phyloP scores from a whole-genome alignment of 257 asterid genomes.

The Rehmannia glutinosa region DNA sequence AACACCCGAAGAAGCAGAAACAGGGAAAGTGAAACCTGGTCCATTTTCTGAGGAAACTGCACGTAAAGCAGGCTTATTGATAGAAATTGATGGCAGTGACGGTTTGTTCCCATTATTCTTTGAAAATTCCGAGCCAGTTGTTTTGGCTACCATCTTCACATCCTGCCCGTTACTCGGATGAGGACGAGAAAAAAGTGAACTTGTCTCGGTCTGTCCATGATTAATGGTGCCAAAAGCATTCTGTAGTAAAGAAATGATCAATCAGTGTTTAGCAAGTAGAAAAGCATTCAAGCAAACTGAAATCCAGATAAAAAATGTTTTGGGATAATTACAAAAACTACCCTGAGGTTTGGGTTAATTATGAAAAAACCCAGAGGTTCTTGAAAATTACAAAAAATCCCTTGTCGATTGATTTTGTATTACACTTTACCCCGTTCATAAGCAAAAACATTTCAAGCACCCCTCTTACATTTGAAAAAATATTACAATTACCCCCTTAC shows the following conservation, averaged over 20 bases:
- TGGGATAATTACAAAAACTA: too few relatives aligned
- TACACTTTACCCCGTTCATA: too few relatives aligned
- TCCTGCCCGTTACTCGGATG: constrained; percentile 41
- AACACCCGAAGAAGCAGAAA: constrained; percentile 48
- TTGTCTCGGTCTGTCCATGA: constrained; percentile 21
- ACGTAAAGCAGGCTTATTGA: constrained; percentile 39
- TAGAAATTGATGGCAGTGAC: constrained; percentile 44
- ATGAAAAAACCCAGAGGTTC: too few relatives aligned
- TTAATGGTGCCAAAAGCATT: constrained; percentile 22
- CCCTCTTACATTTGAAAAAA: too few relatives aligned
- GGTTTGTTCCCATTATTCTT: constrained; percentile 51
- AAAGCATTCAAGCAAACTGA: background rate
- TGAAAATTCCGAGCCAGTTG: constrained; percentile 25
- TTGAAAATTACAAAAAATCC: too few relatives aligned
- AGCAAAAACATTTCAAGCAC: too few relatives aligned
- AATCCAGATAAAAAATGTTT: constrained; percentile 4
- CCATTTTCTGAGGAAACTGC: constrained; percentile 45
- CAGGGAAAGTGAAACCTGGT: constrained; percentile 64
- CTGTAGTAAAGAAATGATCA: constrained; percentile 33
- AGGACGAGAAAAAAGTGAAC: constrained; percentile 19
- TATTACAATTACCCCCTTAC: too few relatives aligned
- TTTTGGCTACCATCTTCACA: constrained; percentile 16
- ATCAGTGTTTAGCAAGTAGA: background rate
- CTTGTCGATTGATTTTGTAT: too few relatives aligned
- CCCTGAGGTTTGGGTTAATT: too few relatives aligned